A percentile compares a stretch with the other conserved stretches of the same genome.
These are phyloP conservation scores for Microascus cirrosus DNA, from an alignment of 2,329 filamentous ascomycete genomes.

Conservation along the genomic window DNA sequence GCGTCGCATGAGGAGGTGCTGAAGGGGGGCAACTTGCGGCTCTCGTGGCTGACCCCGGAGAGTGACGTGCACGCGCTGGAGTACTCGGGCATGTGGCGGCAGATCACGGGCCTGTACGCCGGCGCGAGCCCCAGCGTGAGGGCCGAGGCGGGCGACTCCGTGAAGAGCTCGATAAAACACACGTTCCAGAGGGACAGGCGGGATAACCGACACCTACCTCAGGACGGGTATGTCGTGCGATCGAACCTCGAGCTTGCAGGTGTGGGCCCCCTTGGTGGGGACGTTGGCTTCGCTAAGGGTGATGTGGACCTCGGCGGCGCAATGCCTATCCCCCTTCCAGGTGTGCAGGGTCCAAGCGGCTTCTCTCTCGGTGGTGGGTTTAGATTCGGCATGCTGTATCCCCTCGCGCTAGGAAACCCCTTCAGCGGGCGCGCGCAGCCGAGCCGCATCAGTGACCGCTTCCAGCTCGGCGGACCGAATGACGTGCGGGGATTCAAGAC, in stretches of 20 bases:
- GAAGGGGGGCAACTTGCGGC: slow-evolving; percentile 64
- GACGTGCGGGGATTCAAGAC: slow-evolving; percentile 91
- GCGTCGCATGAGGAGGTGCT: slow-evolving; percentile 87
- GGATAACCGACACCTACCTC: slow-evolving; percentile 77
- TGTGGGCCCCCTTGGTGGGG: slow-evolving; percentile 70
- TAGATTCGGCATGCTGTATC: slow-evolving; percentile 72
- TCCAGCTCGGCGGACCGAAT: slow-evolving; percentile 86
- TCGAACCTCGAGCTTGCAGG: slow-evolving; percentile 77
- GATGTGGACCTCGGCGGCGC: slow-evolving; percentile 75
- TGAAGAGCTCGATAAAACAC: slow-evolving; percentile 81
- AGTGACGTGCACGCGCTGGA: slow-evolving; percentile 66
- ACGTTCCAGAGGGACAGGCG: slow-evolving; percentile 70
- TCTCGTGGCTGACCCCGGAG: slow-evolving; percentile 58
- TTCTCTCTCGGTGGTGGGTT: slow-evolving; percentile 76
- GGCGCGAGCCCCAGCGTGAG: slow-evolving; percentile 74
- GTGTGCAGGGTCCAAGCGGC: slow-evolving; percentile 57
- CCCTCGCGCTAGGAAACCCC: slow-evolving; percentile 55
- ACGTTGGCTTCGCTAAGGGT: slow-evolving; percentile 90
- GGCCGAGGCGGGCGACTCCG: slow-evolving; percentile 75
- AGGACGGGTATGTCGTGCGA: slow-evolving; percentile 70
- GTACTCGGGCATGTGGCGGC: slow-evolving; percentile 77
- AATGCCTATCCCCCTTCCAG: slow-evolving; percentile 60
- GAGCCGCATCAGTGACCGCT: slow-evolving; percentile 85
- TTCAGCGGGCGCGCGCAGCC: slow-evolving; percentile 42
- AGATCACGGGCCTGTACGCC: slow-evolving; percentile 67